A percentile compares a stretch with the other conserved stretches of the same genome.
Evolutionary conservation across 345 rosid species (phyloP).

Genomic region (Linum tenue): DNA sequence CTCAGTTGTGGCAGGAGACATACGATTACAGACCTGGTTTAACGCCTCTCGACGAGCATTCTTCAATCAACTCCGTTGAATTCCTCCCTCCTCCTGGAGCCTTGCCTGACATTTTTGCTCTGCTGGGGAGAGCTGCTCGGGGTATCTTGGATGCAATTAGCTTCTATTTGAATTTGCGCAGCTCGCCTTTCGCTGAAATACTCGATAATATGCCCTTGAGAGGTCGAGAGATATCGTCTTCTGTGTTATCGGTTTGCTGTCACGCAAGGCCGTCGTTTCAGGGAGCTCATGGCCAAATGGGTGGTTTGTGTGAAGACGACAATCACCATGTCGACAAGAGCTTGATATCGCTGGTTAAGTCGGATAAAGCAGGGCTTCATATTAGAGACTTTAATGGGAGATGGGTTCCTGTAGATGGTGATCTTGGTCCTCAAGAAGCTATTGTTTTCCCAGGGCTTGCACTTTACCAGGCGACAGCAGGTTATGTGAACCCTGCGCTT

Average conservation of each 20-base stretch:
- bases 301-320: conserved; percentile 53
- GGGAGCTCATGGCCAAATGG: conserved; percentile 59
- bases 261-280: conserved; percentile 81
- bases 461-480: conserved; percentile 89
- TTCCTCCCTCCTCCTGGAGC: conserved; percentile 73
- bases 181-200: conserved; percentile 79
- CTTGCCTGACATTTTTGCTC: conserved; percentile 62
- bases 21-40: conserved; percentile 84
- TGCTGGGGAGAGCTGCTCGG: conserved; percentile 69
- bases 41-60: conserved; percentile 29
- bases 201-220: conserved; percentile 92
- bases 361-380: conserved; percentile 74
- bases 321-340: conserved; percentile 81
- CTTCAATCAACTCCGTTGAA: conserved; percentile 42
- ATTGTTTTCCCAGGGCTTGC: conserved; percentile 85
- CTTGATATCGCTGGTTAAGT: conserved; percentile 58
- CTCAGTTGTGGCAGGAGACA: conserved; percentile 69
- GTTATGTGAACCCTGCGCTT: conserved; percentile 68
- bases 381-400: conserved; percentile 74
- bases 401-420: conserved; percentile 78
- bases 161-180: conserved; percentile 72
- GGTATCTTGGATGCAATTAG: conserved; percentile 76
- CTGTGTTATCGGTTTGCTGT: conserved; percentile 76
- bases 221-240: conserved; percentile 64
- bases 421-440: conserved; percentile 93